Base-by-base conservation (phyloP, 2,329 filamentous ascomycete genomes). In the Aspergillus flavus region DNA sequence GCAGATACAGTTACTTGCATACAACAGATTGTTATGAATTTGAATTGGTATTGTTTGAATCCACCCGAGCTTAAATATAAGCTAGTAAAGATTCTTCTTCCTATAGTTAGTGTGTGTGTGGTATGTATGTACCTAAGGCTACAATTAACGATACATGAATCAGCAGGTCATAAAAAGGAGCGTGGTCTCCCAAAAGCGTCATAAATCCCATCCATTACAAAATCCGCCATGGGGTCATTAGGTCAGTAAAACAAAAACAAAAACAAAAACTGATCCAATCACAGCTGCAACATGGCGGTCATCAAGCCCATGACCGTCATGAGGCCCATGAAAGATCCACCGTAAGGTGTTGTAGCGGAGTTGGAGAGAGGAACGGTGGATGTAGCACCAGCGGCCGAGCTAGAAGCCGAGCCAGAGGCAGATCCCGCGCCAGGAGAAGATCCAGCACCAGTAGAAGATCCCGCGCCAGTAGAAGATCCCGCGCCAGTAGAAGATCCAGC, bases 241-340 rank as follows among this genome's bases (percentile, higher is more conserved):
- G 43, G 48, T 21, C 26, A 19, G 28, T 41, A 41, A 50, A 41
- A 32, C 41, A 57, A 48, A 30, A 57, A 36, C 26, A 48, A 48
- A n/a, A 21, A 57, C 26, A 45, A 54, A 52, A 19, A 28, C 3
- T 39, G 45, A 26, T 26, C 45, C 43, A 12, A 39, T 70, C 71
- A 76, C 61, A 76, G 64, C 67, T 74, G 72, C 52, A 76, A 57
- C 67, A 76, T 67, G 45, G 72, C 71, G 54, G 69, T 64, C 46
- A 75, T 48, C 62, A 76, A 52, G 55, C 64, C 65, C n/a, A 69
- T 21, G 32, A 64, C n/a, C 19, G 64, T 56, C 45, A 64, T 21
- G 11, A 64, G 63, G 56, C 67, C 69, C 59, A 72, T 54, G 56
- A 68, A 67, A 14, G 74, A 61, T 26, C 68, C 67, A 23, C 62